Evolutionary conservation across 2,329 filamentous ascomycete genomes (phyloP), one percentile per base, ranked within the genome.

Genomic region (Trichoderma cornu-damae): DNA sequence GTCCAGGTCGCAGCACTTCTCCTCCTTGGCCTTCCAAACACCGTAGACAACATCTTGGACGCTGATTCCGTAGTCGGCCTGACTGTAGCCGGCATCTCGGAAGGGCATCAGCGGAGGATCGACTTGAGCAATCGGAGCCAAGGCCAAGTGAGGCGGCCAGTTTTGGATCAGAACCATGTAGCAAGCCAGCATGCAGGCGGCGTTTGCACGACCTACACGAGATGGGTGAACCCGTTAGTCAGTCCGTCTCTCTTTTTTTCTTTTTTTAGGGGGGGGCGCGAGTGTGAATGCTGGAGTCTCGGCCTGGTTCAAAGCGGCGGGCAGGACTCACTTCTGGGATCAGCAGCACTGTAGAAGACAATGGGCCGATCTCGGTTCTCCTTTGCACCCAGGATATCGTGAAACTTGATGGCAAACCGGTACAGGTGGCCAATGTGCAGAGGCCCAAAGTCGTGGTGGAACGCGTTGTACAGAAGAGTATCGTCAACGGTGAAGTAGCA

Each of bases 161-260:
- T 89, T 90, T 75, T 99, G 94, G 66, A 99, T 96, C 63, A 99
- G 77, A 42, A 99, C 92, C 92, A 99, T 97, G 77, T 99, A 99
- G 77, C 91, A 96, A 55, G 94, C 93, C 44, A 99, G 83, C 68
- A 99, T 82, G 71, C 92, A 96, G 26, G 94, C 91, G 47, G 94
- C 91, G 73, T 99, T 99, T 63, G 89, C 89, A 70, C 94, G 87
- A 71, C 88, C 88, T 92, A 40, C n/a, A n/a, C n/a, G 40, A 37
- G 3, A n/a, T 22, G 18, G 3, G 12, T 32, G 1, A 26, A 37
- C 35, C 12, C 20, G 32, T 58, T n/a, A 56, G 50, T 30, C 16
- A 6, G 20, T 56, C 16, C 7, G 14, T 6, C n/a, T n/a, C n/a
- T 8, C 9, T 20, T 22, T 4, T 9, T n/a, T n/a, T n/a, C n/a